Evolutionary conservation across 208 protist species (phyloP), one percentile per base, ranked within the genome.

Genomic region (Leptomonas seymouri): DNA sequence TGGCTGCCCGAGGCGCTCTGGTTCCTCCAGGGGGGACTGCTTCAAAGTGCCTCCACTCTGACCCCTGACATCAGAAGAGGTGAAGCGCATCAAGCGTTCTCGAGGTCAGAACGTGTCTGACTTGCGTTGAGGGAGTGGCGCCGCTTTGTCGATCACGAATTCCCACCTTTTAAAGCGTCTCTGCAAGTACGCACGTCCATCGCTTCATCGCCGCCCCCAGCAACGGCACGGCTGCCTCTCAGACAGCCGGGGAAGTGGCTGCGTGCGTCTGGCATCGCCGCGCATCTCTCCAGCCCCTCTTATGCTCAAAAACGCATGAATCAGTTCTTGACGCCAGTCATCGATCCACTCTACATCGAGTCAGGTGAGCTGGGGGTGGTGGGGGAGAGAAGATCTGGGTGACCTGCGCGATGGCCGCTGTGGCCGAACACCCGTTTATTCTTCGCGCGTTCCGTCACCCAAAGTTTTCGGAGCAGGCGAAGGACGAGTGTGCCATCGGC

Each of bases 371-470:
- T 91, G 12, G 88, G 85, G 20, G 82, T n/a, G n/a, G n/a, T n/a
- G n/a, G n/a, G n/a, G n/a, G n/a, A n/a, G n/a, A n/a, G n/a, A n/a
- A 91, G 70, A 85, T 64, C 60, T 93, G 82, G 82, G 48, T 93
- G 42, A 48, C 88, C 27, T 78, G 82, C 44, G 80, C 88, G 28
- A 79, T 93, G 51, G 84, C 85, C 12, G 56, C 67, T n/a, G 55
- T 86, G 5, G 80, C 84, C n/a, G 82, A 89, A 56, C 58, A 74
- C 49, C 65, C 78, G 27, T 25, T 74, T 51, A 56, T 91, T 15
- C 54, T 75, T 8, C 71, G 53, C 42, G 71, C 90, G 67, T 70
- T 76, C 27, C 63, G 55, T 28, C 71, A 76, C 30, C 63, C 71
- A 0, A 8, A 53, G 27, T 68, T 70, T 21, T 30, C 66, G 9